These are phyloP conservation scores for Neofusicoccum cordaticola DNA, from an alignment of 2,329 filamentous ascomycete genomes.

Conservation along the genomic window DNA sequence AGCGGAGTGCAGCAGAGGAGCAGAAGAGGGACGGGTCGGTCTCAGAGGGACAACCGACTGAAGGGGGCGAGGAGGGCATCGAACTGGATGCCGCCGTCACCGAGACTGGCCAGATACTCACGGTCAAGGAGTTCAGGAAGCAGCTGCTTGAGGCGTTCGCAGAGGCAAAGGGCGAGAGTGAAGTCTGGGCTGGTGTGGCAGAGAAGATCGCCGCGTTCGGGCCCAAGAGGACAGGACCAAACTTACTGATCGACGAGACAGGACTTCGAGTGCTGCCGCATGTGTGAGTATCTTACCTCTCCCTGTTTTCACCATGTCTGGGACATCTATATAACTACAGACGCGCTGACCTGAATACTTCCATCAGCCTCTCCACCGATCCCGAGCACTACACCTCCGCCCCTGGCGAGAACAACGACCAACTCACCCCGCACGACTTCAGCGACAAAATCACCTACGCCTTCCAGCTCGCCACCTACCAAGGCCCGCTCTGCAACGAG, in stretches of 20 bases:
- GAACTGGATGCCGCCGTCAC: conserved; percentile 51
- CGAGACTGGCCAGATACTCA: conserved; percentile 59
- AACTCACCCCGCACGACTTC: conserved; percentile 64
- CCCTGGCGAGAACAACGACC: conserved; percentile 22
- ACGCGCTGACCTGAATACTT: not conserved
- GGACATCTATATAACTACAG: not conserved
- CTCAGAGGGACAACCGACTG: conserved; percentile 48
- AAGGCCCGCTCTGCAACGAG: conserved; percentile 89
- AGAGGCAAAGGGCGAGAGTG: conserved; percentile 67
- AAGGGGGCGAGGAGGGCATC: conserved; percentile 42
- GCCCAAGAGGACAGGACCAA: conserved; percentile 78
- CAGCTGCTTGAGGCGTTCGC: conserved; percentile 69
- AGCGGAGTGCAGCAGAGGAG: conserved; percentile 55
- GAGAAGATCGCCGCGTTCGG: conserved; percentile 89
- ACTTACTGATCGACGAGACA: conserved; percentile 83
- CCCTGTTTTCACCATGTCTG: not conserved
- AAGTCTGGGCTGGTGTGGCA: conserved; percentile 73
- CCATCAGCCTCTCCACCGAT: conserved; percentile 19
- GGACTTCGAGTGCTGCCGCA: conserved; percentile 29
- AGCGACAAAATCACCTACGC: conserved; percentile 89
- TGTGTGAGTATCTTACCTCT: conserved; percentile 45
- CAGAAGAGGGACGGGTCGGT: conserved; percentile 39
- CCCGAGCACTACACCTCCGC: conserved; percentile 29
- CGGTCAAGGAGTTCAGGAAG: conserved; percentile 71
- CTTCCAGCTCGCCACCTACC: conserved; percentile 86